These are phyloP conservation scores for Asterionellopsis glacialis DNA, from an alignment of 108 stramenopile genomes.

Conservation along the genomic window DNA sequence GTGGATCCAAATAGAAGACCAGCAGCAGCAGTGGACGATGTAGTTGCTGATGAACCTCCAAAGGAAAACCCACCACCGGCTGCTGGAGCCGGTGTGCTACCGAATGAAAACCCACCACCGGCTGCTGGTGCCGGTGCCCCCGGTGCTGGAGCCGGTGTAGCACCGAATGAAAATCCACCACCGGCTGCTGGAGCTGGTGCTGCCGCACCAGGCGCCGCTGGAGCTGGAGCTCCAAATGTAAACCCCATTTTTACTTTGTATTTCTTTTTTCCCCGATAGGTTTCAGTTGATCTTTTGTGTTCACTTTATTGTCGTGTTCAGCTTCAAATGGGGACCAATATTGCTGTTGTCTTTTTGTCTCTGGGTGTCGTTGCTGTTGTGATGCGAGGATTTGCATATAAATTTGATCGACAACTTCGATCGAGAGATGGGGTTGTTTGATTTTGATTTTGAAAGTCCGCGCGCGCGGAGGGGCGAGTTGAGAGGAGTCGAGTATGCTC, in stretches of 20 bases:
- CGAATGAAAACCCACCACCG: slow-evolving; percentile 20
- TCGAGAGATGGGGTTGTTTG: too few species aligned
- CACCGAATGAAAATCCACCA: slow-evolving; percentile 22
- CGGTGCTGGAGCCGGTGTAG: slow-evolving; percentile 26
- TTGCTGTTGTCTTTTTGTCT: too few species aligned
- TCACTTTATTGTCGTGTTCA: too few species aligned
- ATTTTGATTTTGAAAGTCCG: too few species aligned
- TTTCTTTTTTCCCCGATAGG: too few species aligned
- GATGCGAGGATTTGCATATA: too few species aligned
- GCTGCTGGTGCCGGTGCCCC: slow-evolving; percentile 16
- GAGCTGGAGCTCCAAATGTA: slow-evolving; percentile 20
- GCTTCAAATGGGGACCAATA: too few species aligned
- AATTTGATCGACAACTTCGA: too few species aligned
- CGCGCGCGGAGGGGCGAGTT: too few species aligned
- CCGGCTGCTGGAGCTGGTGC: slow-evolving; percentile 10
- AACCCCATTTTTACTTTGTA: slow-evolving; percentile 9
- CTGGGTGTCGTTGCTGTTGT: too few species aligned
- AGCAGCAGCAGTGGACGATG: slow-evolving; percentile 15
- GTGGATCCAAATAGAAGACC: slow-evolving; percentile 41
- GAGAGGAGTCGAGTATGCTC: too few species aligned
- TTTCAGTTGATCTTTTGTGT: too few species aligned
- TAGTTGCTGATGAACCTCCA: slow-evolving; percentile 17
- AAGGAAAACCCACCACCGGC: slow-evolving; percentile 23
- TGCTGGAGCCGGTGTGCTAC: slow-evolving; percentile 39
- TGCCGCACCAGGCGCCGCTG: slow-evolving; percentile 32